phyloP scores from a whole-genome alignment of 2,329 filamentous ascomycete genomes.

The Phaeomoniella chlamydospora region DNA sequence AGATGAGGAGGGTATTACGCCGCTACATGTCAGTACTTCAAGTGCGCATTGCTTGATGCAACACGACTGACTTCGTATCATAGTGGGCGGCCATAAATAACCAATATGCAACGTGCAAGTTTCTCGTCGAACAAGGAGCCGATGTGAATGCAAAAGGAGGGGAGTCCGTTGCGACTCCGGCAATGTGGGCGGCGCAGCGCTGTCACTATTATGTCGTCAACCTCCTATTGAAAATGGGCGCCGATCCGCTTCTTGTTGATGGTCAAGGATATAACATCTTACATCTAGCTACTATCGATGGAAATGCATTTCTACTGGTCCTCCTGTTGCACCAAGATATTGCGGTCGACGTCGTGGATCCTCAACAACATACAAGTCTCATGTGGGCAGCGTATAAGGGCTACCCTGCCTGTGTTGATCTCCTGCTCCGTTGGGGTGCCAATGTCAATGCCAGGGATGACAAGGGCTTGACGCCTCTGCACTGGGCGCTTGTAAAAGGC shows the following conservation, averaged over 20 bases:
- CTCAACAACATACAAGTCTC: slow-evolving; percentile 79
- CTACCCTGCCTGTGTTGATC: slow-evolving; percentile 77
- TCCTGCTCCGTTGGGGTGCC: slow-evolving; percentile 88
- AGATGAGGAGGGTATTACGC: slow-evolving; percentile 89
- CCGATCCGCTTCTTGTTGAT: slow-evolving; percentile 83
- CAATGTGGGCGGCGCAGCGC: slow-evolving; percentile 93
- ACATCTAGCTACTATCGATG: slow-evolving; percentile 93
- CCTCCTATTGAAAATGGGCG: slow-evolving; percentile 77
- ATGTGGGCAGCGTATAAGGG: slow-evolving; percentile 99
- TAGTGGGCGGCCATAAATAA: slow-evolving; percentile 99
- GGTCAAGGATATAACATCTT: slow-evolving; percentile 96
- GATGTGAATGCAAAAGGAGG: slow-evolving; percentile 91
- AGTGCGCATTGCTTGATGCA: background rate
- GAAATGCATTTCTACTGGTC: slow-evolving; percentile 79
- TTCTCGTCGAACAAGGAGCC: slow-evolving; percentile 72
- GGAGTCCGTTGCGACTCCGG: slow-evolving; percentile 82
- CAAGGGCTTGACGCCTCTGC: slow-evolving; percentile 82
- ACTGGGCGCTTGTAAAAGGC: slow-evolving; percentile 94
- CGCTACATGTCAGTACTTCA: slow-evolving; percentile 61
- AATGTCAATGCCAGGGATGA: slow-evolving; percentile 84
- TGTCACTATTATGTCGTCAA: slow-evolving; percentile 96
- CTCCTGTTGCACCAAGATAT: slow-evolving; percentile 91
- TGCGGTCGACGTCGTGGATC: slow-evolving; percentile 79
- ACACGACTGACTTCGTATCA: slow-evolving; percentile 4
- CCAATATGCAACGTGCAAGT: slow-evolving; percentile 93